Evolutionary conservation across 345 rosid genomes (phyloP), one percentile per base, ranked within the genome.

Genomic region (Salix arbutifolia): DNA sequence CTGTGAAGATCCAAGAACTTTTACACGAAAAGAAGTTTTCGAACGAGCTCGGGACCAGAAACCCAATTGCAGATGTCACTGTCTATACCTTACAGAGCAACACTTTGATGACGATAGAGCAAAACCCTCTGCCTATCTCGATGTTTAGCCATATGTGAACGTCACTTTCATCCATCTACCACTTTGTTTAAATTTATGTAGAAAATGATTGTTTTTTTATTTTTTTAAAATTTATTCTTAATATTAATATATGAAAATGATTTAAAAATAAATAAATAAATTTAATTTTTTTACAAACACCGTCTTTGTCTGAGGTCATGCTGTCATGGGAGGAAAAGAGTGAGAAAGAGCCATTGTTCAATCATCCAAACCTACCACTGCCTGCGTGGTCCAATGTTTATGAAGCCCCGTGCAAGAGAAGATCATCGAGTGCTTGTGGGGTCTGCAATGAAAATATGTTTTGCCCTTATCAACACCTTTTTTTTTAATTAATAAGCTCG

Each of bases 341-440:
- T n/a, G 65, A 35, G 17, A 72, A 38, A 37, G 14, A 18, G 0
- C 65, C 21, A 21, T 46, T 23, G 16, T 33, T 66, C 21, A 31
- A 52, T 25, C 42, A 44, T 64, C 30, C 33, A 69, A 71, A 58
- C 83, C 82, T 1, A 72, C 64, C 68, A 60, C 68, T 28, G 53
- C 67, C n/a, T 1, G 16, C 23, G 68, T 35, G 80, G 78, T 28
- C 81, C 85, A 72, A 17, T 78, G 23, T 14, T 28, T 6, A 67
- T 62, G 25, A 4, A 77, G 65, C 72, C 77, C 1, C 40, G 37
- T 58, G 64, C 28, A 21, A 56, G 25, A 56, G 10, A 56, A 56
- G 65, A 26, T 68, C 42, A 33, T 26, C 66, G 19, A 60, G 12
- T 66, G 74, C 33, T 14, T 26, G 70, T 64, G 67, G 78, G 80